phyloP scores from a whole-genome alignment of 345 rosid genomes.

The Noccaea bulbosa region DNA sequence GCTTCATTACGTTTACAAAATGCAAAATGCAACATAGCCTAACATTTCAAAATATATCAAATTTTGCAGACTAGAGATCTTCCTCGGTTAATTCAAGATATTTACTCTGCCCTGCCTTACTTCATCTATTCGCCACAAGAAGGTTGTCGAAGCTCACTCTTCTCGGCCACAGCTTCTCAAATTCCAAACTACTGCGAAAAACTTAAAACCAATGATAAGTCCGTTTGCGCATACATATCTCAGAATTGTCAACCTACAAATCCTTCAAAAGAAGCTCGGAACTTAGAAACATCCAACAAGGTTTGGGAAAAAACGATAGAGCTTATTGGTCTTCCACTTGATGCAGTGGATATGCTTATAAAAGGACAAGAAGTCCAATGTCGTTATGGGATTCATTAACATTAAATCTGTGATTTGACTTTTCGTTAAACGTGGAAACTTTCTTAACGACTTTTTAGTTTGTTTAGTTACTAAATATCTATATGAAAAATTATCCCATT shows the following conservation, averaged over 20 bases:
- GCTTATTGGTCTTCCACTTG: slow-evolving; percentile 73
- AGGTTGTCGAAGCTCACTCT: slow-evolving; percentile 81
- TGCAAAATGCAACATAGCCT: no score
- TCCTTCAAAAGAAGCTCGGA: slow-evolving; percentile 86
- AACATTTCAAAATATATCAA: neutral
- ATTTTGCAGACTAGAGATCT: slow-evolving; percentile 84
- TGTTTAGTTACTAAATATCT: neutral
- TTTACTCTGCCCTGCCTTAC: slow-evolving; percentile 69
- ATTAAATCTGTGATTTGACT: slow-evolving; percentile 11
- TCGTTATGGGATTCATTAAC: slow-evolving; percentile 34
- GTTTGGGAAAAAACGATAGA: slow-evolving; percentile 88
- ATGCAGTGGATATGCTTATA: slow-evolving; percentile 64
- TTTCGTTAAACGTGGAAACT: neutral
- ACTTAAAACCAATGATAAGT: slow-evolving; percentile 69
- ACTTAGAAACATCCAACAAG: slow-evolving; percentile 52
- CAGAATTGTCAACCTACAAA: slow-evolving; percentile 68
- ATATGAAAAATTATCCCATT: neutral
- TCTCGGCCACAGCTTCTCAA: slow-evolving; percentile 83
- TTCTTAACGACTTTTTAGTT: neutral
- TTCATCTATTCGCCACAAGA: slow-evolving; percentile 76
- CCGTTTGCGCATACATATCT: slow-evolving; percentile 71
- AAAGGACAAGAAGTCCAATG: slow-evolving; percentile 62
- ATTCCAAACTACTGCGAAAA: slow-evolving; percentile 67
- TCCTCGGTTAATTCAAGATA: slow-evolving; percentile 65
- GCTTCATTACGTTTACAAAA: no score